Percentiles rank a stretch among this genome's conserved stretches.
These are phyloP conservation scores for Zygosaccharomyces bailii DNA, from an alignment of 805 yeast genomes.

Conservation along the genomic window DNA sequence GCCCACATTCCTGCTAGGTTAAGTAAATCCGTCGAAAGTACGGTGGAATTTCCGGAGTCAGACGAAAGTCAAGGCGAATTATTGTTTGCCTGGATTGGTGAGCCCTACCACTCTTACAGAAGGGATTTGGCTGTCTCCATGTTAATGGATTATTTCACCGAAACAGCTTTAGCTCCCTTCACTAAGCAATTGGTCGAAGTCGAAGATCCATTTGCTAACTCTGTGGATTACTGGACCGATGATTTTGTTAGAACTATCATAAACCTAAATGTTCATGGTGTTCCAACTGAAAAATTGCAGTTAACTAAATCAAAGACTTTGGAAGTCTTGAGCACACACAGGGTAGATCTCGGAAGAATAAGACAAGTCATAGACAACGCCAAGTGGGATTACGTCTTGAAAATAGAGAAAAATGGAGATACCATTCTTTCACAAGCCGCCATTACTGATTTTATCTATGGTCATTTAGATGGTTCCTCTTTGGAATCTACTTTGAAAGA, in stretches of 20 bases:
- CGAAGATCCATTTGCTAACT: constrained; percentile 76
- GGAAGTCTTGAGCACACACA: constrained; percentile 51
- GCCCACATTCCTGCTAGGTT: constrained; percentile 46
- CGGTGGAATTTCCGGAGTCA: constrained; percentile 79
- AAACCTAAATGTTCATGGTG: constrained; percentile 57
- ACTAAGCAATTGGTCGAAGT: constrained; percentile 71
- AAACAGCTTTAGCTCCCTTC: constrained; percentile 72
- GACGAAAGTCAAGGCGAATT: constrained; percentile 84
- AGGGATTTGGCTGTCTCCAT: constrained; percentile 67
- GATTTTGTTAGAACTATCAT: constrained; percentile 65
- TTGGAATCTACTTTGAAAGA: constrained; percentile 53
- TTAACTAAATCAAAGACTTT: constrained; percentile 53
- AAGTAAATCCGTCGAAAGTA: constrained; percentile 43
- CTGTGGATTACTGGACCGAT: constrained; percentile 65
- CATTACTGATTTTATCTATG: constrained; percentile 77
- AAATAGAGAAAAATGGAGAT: constrained; percentile 60
- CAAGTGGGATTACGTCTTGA: constrained; percentile 56
- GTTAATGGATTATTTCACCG: constrained; percentile 69
- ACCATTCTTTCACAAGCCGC: constrained; percentile 59
- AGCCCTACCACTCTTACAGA: constrained; percentile 49
- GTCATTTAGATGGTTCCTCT: constrained; percentile 57
- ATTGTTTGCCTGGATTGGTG: constrained; percentile 78
- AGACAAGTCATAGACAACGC: constrained; percentile 64
- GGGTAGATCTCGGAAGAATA: constrained; percentile 63
- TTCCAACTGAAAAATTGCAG: constrained; percentile 62